A percentile compares a stretch with the other conserved stretches of the same genome.
Conservation (phyloP, 176 grass and related monocot genomes). For the Cocos nucifera region DNA sequence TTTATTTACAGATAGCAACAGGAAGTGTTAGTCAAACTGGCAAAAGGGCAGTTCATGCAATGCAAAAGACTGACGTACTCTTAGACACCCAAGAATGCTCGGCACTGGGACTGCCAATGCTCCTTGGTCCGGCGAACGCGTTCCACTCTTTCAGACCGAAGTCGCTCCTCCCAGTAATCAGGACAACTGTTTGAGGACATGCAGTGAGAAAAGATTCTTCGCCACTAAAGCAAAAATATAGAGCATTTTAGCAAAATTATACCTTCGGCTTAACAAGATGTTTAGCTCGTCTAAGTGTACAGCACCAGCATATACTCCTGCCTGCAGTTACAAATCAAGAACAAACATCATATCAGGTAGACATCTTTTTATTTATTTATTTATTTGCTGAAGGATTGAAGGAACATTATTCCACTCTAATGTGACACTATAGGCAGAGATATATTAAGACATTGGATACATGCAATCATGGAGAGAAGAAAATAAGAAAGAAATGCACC, state of each 20-base stretch:
- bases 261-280: constrained; percentile 63
- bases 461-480: background rate
- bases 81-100: constrained; percentile 62
- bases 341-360: background rate
- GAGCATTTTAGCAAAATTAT: background rate
- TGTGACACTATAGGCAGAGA: no score
- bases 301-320: constrained; percentile 50
- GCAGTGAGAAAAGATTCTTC: background rate
- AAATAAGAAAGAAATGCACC: constrained; percentile 22
- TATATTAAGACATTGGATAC: no score
- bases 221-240: background rate
- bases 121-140: constrained; percentile 63
- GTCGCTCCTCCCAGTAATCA: constrained; percentile 60
- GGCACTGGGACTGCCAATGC: constrained; percentile 58
- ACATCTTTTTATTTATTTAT: no score
- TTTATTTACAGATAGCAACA: no score
- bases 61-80: no score
- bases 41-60: no score
- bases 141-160: constrained; percentile 47
- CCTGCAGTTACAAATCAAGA: constrained; percentile 29
- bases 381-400: no score
- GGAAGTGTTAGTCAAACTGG: no score
- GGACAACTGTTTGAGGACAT: constrained; percentile 48
- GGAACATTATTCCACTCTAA: no score
- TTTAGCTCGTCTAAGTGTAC: constrained; percentile 71